Conservation (phyloP, 1,284 basidiomycete genomes). For the Rhodotorula sp. region DNA sequence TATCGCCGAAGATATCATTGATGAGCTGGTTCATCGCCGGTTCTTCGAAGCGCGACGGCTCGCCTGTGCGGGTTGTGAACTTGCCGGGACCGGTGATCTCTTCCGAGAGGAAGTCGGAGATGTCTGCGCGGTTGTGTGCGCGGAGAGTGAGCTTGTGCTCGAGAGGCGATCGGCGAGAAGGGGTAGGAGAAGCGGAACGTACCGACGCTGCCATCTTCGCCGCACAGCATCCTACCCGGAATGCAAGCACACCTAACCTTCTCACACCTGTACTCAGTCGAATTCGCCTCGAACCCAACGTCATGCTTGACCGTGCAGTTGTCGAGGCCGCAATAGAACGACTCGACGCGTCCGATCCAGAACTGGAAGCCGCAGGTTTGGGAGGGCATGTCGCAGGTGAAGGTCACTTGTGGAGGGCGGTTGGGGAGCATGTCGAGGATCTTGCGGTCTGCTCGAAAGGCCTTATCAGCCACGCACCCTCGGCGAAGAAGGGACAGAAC, state of each 20-base stretch:
- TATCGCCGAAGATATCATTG: slow-evolving; percentile 87
- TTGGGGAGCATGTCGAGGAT: slow-evolving; percentile 84
- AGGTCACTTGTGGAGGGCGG: slow-evolving; percentile 89
- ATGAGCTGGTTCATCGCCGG: slow-evolving; percentile 95
- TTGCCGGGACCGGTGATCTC: slow-evolving; percentile 86
- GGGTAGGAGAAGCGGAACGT: slow-evolving; percentile 46
- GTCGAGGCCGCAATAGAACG: slow-evolving; percentile 88
- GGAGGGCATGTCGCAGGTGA: slow-evolving; percentile 65
- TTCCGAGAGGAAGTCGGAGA: slow-evolving; percentile 85
- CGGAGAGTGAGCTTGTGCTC: neutral
- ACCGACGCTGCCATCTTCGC: slow-evolving; percentile 92
- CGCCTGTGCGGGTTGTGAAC: slow-evolving; percentile 74
- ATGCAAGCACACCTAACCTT: slow-evolving; percentile 87
- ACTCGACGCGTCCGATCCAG: slow-evolving; percentile 91
- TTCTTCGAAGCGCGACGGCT: slow-evolving; percentile 81
- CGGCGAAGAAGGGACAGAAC: slow-evolving; percentile 42
- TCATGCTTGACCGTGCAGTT: slow-evolving; percentile 57
- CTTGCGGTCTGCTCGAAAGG: slow-evolving; percentile 63
- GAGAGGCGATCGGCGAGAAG: neutral
- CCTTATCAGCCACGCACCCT: too few species aligned
- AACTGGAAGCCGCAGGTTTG: slow-evolving; percentile 89
- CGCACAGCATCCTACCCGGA: slow-evolving; percentile 88
- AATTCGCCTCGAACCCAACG: slow-evolving; percentile 65
- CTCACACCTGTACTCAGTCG: slow-evolving; percentile 72
- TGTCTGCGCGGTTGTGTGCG: slow-evolving; percentile 59